Evolutionary conservation across 179 eudicot species (phyloP), one percentile per base, ranked within the genome.

Genomic region (Camellia oleifera): DNA sequence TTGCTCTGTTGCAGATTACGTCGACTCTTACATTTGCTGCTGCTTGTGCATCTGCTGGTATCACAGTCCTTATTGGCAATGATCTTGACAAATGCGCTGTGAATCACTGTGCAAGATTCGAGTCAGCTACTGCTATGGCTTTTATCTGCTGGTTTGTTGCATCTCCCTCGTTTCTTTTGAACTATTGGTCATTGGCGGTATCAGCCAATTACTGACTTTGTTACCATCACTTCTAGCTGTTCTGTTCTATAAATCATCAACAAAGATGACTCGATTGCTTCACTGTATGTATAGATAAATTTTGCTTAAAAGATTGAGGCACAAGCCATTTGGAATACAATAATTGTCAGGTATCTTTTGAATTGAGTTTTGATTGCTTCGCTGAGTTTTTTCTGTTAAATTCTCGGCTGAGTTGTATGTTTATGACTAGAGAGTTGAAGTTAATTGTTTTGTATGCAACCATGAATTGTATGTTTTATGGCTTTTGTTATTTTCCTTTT

Each of bases 41-140:
- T 61, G 95, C 97, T 60, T 90, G 93, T 88, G 93, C 95, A 32
- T 91, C 95, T 44, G 95, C 95, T 13, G 97, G 95, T 20, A 91
- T 91, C 80, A 91, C 97, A 23, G 95, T 91, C 85, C 89, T 93
- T 61, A 90, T 91, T 64, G 87, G 88, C 76, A 93, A 91, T 80
- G 95, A 93, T 86, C 86, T 93, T 54, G 82, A 82, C 65, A 87
- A 81, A 70, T 93, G 97, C 77, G 79, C 87, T n/a, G 76, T 87
- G 80, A 93, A 93, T 78, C 97, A 91, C 86, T 93, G 97, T 85
- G 84, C 80, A 26, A 90, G 90, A 72, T 93, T 93, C 78, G 93
- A 91, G 87, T 87, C 92, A 13, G 93, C 97, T 20, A 91, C 95
- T 20, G 95, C 93, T 82, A 88, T 93, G 92, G 93, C 95, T 46